These are phyloP conservation scores for Penicillium sp. DNA, from an alignment of 2,329 filamentous ascomycete genomes.

Conservation along the genomic window DNA sequence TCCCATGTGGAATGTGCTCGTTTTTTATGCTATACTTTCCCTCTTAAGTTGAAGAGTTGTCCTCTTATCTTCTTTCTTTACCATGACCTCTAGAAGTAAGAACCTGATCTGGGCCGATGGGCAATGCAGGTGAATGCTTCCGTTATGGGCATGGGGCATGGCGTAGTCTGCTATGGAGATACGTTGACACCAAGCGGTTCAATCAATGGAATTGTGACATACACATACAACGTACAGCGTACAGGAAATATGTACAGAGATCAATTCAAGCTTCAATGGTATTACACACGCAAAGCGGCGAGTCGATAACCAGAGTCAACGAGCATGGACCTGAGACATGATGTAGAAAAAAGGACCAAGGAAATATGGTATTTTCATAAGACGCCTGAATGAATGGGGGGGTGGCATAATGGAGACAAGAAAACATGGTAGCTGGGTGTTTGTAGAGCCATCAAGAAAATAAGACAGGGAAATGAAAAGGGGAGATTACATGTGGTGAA, in stretches of 20 bases:
- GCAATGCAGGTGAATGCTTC: no score
- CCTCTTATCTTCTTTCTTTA: no score
- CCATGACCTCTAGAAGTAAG: no score
- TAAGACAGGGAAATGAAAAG: conserved; percentile 3
- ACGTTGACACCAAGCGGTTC: not conserved
- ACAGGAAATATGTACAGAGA: conserved; percentile 6
- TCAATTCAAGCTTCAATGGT: not conserved
- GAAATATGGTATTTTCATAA: conserved; percentile 24
- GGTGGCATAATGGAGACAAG: conserved; percentile 17
- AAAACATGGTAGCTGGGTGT: not conserved
- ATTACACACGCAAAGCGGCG: not conserved
- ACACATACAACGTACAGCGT: conserved; percentile 1
- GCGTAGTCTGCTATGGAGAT: no score
- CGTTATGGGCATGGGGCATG: no score
- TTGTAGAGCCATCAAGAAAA: conserved; percentile 5
- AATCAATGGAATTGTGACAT: not conserved
- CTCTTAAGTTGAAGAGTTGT: no score
- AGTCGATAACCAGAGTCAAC: not conserved
- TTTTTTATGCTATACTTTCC: no score
- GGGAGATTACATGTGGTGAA: not conserved
- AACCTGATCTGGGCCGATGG: no score
- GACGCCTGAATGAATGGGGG: conserved; percentile 24
- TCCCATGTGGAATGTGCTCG: no score
- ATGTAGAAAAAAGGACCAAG: conserved; percentile 3
- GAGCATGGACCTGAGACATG: not conserved